Base-by-base conservation (phyloP, 495 filamentous ascomycete species). In the Xylaria bambusicola region DNA sequence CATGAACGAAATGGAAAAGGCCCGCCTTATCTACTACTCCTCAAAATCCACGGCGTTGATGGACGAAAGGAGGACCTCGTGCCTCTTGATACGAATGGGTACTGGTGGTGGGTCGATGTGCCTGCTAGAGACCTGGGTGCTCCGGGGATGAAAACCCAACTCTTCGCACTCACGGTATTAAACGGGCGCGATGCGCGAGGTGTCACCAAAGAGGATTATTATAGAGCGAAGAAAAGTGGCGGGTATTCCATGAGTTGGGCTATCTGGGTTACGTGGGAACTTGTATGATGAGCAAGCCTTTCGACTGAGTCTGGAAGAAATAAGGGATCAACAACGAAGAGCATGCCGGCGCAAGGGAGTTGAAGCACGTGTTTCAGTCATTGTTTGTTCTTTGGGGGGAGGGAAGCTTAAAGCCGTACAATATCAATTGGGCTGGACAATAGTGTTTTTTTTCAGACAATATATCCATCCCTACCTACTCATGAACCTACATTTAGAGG, bases 91-190 rank as follows among this genome's bases (percentile, higher is more conserved):
- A 86, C 68, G 66, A 86, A 86, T 73, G 92, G 80, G 60, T 82
- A 73, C 27, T 82, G 85, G 68, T 93, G 85, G 84, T 95, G 89
- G 81, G 69, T 83, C 2, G 92, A 96, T 73, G 79, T 96, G 1
- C 72, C 75, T 4, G 78, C 84, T 17, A 71, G 76, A 36, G 81
- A 86, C 56, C 70, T 97, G 27, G 92, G 92, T 1, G 74, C 74
- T 1, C 80, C 84, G 10, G 92, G 92, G 0, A 84, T 91, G 75
- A 84, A 77, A 50, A 71, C 92, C 1, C 76, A 73, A 50, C 61
- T 90, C 31, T 84, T 77, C 51, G 84, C 83, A 4, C 77, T 95
- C 48, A 86, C 82, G 9, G 84, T 75, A 24, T 74, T 91, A 0
- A 81, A 87, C 62, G 83, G 83, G 0, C 72, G 75, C 59, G 85